Evolutionary conservation across 2,329 filamentous ascomycete genomes (phyloP).

Genomic region (Trichoderma koningii): DNA sequence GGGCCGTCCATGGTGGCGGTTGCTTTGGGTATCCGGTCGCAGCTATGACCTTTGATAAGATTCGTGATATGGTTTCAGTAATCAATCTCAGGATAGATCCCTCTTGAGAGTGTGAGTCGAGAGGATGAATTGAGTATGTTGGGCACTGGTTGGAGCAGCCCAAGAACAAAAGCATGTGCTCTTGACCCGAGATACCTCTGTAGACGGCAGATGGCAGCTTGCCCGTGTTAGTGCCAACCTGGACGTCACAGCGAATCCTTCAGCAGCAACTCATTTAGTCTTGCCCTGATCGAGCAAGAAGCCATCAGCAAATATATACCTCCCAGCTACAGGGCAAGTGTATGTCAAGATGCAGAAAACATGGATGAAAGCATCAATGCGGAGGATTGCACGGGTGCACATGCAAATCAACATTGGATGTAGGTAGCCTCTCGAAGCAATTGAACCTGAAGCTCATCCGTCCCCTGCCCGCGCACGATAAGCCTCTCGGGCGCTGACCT

Average conservation of each 20-base stretch:
- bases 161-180: not conserved
- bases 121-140: not conserved
- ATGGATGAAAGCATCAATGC: not conserved
- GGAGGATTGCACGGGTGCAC: slow-evolving; percentile 22
- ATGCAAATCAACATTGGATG: slow-evolving; percentile 2
- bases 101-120: not conserved
- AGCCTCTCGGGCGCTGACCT: slow-evolving; percentile 10
- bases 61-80: too few relatives aligned
- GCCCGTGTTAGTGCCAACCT: too few relatives aligned
- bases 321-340: too few relatives aligned
- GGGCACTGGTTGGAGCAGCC: slow-evolving; percentile 5
- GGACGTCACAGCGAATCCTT: too few relatives aligned
- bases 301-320: too few relatives aligned
- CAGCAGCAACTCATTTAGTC: too few relatives aligned
- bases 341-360: not conserved
- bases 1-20: slow-evolving; percentile 32
- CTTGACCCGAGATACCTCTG: not conserved
- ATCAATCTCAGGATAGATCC: too few relatives aligned
- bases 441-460: too few relatives aligned
- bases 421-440: not conserved
- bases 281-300: too few relatives aligned
- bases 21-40: too few relatives aligned
- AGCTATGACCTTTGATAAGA: too few relatives aligned
- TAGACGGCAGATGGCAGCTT: too few relatives aligned
- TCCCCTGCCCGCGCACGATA: slow-evolving; percentile 9